phyloP scores from a whole-genome alignment of 148 eudicot species.

The Fallopia convolvulus region DNA sequence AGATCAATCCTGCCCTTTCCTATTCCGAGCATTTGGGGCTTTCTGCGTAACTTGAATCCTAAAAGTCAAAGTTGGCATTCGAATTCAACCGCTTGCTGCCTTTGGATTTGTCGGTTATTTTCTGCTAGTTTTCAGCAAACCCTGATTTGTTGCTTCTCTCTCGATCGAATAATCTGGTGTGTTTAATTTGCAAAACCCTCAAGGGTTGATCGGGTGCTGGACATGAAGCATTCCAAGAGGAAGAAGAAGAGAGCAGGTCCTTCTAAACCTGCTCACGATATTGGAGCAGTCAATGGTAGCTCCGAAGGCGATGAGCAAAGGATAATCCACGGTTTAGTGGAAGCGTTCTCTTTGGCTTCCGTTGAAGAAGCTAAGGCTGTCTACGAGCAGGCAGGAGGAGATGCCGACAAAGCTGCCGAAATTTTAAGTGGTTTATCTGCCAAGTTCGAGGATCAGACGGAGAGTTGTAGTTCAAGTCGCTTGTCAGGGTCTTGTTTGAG shows the following conservation, averaged over 20 bases:
- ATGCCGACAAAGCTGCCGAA: conserved; percentile 53
- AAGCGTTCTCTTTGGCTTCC: conserved; percentile 56
- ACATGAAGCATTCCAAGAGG: conserved; percentile 57
- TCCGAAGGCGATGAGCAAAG: conserved; percentile 21
- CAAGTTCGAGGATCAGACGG: conserved; percentile 24
- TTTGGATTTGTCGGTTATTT: background rate
- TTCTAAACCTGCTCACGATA: conserved; percentile 17
- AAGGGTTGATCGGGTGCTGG: conserved; percentile 7
- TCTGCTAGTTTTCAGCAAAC: background rate
- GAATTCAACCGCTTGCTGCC: background rate
- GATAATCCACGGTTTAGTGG: conserved; percentile 33
- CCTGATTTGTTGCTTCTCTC: background rate
- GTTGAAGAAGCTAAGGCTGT: conserved; percentile 53
- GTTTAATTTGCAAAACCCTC: background rate
- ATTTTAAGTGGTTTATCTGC: conserved; percentile 33
- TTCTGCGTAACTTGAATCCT: background rate
- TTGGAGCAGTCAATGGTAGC: conserved; percentile 8
- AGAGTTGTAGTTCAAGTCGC: conserved; percentile 48
- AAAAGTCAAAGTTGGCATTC: background rate
- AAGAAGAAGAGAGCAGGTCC: conserved; percentile 39
- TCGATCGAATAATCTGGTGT: background rate
- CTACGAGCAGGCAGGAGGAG: conserved; percentile 47
- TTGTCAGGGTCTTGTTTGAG: conserved; percentile 36
- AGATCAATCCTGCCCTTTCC: background rate
- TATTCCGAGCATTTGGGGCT: background rate